These are phyloP conservation scores for Exophiala calicioides DNA, from an alignment of 2,329 filamentous ascomycete species.

Conservation along the genomic window DNA sequence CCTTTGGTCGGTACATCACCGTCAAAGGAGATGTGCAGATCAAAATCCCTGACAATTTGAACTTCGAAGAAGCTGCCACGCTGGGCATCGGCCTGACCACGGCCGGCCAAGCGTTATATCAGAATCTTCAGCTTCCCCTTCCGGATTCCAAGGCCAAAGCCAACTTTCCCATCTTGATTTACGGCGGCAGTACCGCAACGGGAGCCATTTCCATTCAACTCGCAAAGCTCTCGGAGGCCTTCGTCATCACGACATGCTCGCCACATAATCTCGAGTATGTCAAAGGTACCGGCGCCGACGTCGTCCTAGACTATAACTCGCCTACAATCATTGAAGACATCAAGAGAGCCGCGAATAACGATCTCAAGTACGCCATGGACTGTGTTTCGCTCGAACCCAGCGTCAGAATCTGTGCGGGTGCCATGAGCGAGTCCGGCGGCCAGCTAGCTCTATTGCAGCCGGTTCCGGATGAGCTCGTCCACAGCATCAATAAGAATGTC, in stretches of 20 bases:
- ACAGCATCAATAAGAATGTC: no score
- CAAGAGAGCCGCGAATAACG: no score
- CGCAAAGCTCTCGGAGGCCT: constrained; percentile 33
- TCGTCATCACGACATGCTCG: constrained; percentile 38
- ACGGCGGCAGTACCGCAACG: constrained; percentile 36
- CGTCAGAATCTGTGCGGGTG: background rate
- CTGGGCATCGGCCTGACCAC: no score
- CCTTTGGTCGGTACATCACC: constrained; percentile 40
- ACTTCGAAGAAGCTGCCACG: constrained; percentile 36
- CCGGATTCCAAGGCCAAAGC: background rate
- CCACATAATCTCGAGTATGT: constrained; percentile 33
- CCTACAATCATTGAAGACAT: constrained; percentile 15
- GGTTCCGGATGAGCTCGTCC: no score
- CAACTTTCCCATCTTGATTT: constrained; percentile 34
- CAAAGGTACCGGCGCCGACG: constrained; percentile 30
- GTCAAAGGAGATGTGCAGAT: constrained; percentile 34
- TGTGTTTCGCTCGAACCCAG: no score
- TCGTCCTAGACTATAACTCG: constrained; percentile 47
- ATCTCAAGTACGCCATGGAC: background rate
- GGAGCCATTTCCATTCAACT: constrained; percentile 35
- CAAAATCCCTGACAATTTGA: constrained; percentile 34
- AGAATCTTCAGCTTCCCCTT: background rate
- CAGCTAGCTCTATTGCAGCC: no score
- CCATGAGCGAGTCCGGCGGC: no score
- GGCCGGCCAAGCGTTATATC: constrained; percentile 1